Conservation (phyloP, 805 yeast species). For the Wickerhamomyces mucosus region DNA sequence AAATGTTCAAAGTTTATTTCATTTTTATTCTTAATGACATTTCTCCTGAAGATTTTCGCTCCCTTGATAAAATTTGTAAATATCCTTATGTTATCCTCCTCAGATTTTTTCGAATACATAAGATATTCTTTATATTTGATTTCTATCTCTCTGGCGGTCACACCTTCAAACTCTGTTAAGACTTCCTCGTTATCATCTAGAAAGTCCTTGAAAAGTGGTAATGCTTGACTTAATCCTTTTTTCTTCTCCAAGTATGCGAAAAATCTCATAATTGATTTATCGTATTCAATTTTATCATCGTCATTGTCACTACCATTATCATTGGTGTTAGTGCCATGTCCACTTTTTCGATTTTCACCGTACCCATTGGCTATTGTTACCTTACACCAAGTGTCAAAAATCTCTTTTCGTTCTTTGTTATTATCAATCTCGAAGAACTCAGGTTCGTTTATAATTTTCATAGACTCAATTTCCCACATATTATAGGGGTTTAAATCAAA, state of each 20-base stretch:
- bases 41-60: conserved; percentile 15
- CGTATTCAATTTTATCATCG: conserved; percentile 3
- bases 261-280: conserved; percentile 17
- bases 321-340: no score
- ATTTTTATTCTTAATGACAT: conserved; percentile 1
- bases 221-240: no score
- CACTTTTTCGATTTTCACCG: no score
- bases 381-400: conserved; percentile 39
- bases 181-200: no score
- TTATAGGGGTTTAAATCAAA: conserved; percentile 32
- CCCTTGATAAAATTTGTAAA: conserved; percentile 9
- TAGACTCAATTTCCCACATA: conserved; percentile 38
- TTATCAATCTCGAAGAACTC: conserved; percentile 26
- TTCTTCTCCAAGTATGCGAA: conserved; percentile 18
- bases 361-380: conserved; percentile 1
- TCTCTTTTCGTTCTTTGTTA: conserved; percentile 25
- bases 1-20: neutral
- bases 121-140: conserved; percentile 26
- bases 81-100: conserved; percentile 9
- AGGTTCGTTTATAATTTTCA: conserved; percentile 32
- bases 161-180: no score
- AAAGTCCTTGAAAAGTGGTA: no score
- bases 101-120: conserved; percentile 10
- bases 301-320: conserved; percentile 1
- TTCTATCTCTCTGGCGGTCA: conserved; percentile 29